These are phyloP conservation scores for Passalora sequoiae DNA, from an alignment of 2,329 filamentous ascomycete genomes.

Conservation along the genomic window DNA sequence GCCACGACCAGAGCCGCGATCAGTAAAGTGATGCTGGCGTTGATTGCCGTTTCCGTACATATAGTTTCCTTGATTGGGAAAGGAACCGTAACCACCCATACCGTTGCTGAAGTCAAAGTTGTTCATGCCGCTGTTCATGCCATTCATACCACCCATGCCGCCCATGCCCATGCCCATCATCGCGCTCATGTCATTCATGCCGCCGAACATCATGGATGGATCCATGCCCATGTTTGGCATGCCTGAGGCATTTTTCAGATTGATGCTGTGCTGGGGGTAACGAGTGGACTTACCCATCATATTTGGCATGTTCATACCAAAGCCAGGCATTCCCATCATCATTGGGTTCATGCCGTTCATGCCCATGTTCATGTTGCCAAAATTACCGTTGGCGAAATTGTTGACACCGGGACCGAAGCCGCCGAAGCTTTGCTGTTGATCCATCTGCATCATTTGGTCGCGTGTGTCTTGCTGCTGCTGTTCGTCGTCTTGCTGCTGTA, in stretches of 20 bases:
- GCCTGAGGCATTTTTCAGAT: conserved; percentile 37
- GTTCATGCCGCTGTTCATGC: conserved; percentile 44
- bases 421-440: conserved; percentile 20
- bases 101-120: conserved; percentile 45
- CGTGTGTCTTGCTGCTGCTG: conserved; percentile 15
- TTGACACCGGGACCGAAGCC: conserved; percentile 24
- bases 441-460: conserved; percentile 18
- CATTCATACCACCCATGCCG: conserved; percentile 55
- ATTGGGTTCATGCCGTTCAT: conserved; percentile 60
- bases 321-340: conserved; percentile 52
- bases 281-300: conserved; percentile 74
- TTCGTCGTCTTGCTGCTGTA: conserved; percentile 14
- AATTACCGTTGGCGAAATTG: conserved; percentile 19
- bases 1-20: conserved; percentile 62
- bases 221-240: conserved; percentile 85
- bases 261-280: conserved; percentile 23
- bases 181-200: conserved; percentile 67
- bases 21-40: conserved; percentile 53
- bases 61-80: conserved; percentile 48
- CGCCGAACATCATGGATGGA: conserved; percentile 72
- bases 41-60: conserved; percentile 36
- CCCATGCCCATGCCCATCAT: conserved; percentile 58
- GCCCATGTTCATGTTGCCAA: conserved; percentile 21
- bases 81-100: conserved; percentile 66
- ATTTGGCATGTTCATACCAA: conserved; percentile 45